Conservation (phyloP, 2,329 filamentous ascomycete species). For the Botrytis galanthina region DNA sequence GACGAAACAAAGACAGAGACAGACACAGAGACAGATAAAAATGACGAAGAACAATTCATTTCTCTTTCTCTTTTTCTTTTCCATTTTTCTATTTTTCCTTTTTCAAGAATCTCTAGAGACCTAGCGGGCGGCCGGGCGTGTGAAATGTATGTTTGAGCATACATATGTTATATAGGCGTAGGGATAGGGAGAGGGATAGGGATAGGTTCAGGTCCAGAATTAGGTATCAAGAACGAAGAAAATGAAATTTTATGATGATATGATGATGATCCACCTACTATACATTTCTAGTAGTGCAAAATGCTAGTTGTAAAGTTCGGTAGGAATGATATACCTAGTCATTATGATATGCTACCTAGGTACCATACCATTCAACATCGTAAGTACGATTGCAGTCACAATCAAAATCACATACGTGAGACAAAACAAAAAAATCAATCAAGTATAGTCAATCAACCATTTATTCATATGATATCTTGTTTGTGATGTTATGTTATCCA, state of each 20-base stretch:
- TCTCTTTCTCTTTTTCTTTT: too few species aligned
- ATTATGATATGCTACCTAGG: not conserved
- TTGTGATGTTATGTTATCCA: constrained; percentile 8
- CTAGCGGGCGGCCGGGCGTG: too few species aligned
- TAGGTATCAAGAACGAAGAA: not conserved
- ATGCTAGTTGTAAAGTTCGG: not conserved
- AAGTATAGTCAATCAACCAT: constrained; percentile 1
- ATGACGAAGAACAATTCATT: not conserved
- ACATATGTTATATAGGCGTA: not conserved
- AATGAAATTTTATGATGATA: not conserved
- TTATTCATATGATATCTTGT: constrained; percentile 12
- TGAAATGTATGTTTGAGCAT: not conserved
- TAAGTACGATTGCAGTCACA: not conserved
- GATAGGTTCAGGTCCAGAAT: too few species aligned
- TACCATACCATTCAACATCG: not conserved
- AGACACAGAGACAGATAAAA: not conserved
- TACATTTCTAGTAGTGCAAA: not conserved
- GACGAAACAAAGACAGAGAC: not conserved
- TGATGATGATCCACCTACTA: not conserved
- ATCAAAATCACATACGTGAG: not conserved
- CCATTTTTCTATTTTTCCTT: too few species aligned
- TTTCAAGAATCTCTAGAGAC: not conserved
- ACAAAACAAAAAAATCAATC: not conserved
- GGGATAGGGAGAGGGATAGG: too few species aligned
- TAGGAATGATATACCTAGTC: not conserved